phyloP scores from a whole-genome alignment of 2,329 filamentous ascomycete genomes.

The Lecanicillium sp. region DNA sequence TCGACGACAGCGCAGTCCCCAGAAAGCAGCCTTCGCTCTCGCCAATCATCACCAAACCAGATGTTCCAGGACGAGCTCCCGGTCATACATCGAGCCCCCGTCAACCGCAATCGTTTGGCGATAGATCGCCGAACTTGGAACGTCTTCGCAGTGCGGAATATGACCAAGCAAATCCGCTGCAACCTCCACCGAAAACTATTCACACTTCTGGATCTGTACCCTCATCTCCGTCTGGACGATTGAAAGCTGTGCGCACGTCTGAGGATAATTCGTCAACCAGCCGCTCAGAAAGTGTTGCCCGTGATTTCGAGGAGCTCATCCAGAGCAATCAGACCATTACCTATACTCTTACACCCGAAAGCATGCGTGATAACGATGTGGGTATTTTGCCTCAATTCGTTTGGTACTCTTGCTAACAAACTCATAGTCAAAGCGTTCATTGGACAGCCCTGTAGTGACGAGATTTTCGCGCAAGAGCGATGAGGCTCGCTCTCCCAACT shows the following conservation, averaged over 20 bases:
- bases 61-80: not conserved
- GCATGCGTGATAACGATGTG: conserved; percentile 69
- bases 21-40: no score
- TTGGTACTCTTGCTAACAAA: conserved; percentile 11
- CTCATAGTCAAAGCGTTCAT: conserved; percentile 29
- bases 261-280: conserved; percentile 43
- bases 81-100: conserved; percentile 4
- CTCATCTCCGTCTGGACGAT: conserved; percentile 40
- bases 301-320: conserved; percentile 71
- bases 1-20: no score
- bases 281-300: conserved; percentile 49
- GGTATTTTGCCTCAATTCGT: conserved; percentile 19
- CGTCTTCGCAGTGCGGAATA: conserved; percentile 13
- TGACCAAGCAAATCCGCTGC: conserved; percentile 20
- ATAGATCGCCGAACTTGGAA: conserved; percentile 3
- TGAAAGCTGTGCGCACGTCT: conserved; percentile 47
- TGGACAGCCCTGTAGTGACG: conserved; percentile 32
- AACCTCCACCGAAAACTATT: conserved; percentile 27
- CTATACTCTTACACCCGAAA: conserved; percentile 73
- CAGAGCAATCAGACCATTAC: conserved; percentile 76
- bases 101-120: not conserved
- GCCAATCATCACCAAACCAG: no score
- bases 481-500: conserved; percentile 31
- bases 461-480: conserved; percentile 38
- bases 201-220: conserved; percentile 44